Evolutionary conservation across 228 moss, liverwort and hornwort genomes (phyloP).

Genomic region (Sphagnum magellanicum): DNA sequence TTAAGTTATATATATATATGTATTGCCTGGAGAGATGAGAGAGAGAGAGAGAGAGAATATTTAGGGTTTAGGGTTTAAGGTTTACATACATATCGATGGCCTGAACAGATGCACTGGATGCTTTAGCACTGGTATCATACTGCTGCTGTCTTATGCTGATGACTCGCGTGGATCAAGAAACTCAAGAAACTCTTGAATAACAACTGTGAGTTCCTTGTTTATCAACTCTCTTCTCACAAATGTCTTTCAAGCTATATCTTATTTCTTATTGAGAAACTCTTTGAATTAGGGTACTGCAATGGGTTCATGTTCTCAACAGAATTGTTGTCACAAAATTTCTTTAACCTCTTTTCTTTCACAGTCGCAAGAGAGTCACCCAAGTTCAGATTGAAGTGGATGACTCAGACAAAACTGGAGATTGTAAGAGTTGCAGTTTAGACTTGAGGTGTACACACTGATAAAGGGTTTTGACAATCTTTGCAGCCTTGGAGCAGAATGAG

Average conservation of each 20-base stretch:
- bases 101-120: constrained; percentile 9
- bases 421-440: not conserved
- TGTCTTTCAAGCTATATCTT: not conserved
- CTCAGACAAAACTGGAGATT: not conserved
- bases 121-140: constrained; percentile 6
- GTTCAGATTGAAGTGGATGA: no score
- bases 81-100: not conserved
- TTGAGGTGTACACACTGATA: no score
- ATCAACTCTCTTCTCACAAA: not conserved
- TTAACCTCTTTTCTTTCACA: not conserved
- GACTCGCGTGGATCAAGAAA: constrained; percentile 13
- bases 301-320: not conserved
- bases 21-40: no score
- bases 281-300: not conserved
- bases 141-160: constrained; percentile 12
- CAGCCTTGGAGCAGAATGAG: constrained; percentile 5
- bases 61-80: no score
- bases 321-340: not conserved
- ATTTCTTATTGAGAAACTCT: not conserved
- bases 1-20: no score
- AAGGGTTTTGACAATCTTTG: not conserved
- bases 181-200: constrained; percentile 3
- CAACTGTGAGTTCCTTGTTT: constrained; percentile 3
- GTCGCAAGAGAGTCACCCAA: not conserved
- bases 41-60: no score